phyloP scores from a whole-genome alignment of 2,329 filamentous ascomycete species.

The Clarireedia homoeocarpa region DNA sequence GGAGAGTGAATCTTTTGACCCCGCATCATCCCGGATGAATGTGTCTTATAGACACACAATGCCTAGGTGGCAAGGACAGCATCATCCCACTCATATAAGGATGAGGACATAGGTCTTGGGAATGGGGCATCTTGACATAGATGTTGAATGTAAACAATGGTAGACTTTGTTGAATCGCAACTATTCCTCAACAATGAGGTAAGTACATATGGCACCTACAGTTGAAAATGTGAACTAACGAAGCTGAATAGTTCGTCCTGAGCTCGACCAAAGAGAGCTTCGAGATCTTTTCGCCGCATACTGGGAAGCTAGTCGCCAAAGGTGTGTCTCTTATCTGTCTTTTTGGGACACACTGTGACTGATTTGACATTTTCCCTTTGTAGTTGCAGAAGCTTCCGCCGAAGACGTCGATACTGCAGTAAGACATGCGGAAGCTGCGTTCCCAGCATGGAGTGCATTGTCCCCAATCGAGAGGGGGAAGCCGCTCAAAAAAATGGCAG shows the following conservation, averaged over 20 bases:
- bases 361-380: neutral
- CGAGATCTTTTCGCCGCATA: constrained; percentile 36
- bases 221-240: no score
- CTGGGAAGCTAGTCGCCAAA: constrained; percentile 33
- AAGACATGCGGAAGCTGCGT: constrained; percentile 36
- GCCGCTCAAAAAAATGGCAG: constrained; percentile 39
- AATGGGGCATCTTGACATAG: no score
- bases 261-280: constrained; percentile 39
- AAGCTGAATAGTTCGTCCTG: constrained; percentile 32
- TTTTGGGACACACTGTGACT: neutral
- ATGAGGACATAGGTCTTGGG: no score
- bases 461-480: constrained; percentile 33
- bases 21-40: no score
- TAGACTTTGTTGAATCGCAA: no score
- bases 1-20: no score
- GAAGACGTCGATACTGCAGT: constrained; percentile 38
- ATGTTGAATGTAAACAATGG: no score
- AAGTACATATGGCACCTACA: neutral
- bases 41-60: no score
- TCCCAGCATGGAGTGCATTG: constrained; percentile 38
- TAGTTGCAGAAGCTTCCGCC: constrained; percentile 38
- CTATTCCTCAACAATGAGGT: neutral
- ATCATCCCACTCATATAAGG: no score
- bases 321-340: neutral
- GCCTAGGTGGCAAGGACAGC: no score